These are phyloP conservation scores for Podila epigama DNA, from an alignment of 192 early-diverging fungal species.

Conservation along the genomic window DNA sequence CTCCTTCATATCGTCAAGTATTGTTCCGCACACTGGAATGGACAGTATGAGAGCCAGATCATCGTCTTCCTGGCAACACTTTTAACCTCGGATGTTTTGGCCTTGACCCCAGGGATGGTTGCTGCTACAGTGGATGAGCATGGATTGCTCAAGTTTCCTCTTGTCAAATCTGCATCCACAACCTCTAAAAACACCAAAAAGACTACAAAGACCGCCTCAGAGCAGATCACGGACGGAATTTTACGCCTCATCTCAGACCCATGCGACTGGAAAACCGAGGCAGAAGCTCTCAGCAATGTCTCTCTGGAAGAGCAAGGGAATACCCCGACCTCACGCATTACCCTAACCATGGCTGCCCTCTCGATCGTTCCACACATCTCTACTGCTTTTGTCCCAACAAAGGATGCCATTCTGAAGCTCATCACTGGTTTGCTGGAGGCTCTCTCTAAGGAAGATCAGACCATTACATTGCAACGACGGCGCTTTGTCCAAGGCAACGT, in stretches of 20 bases:
- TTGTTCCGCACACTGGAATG: constrained; percentile 47
- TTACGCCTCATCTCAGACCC: constrained; percentile 42
- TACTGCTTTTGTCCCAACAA: constrained; percentile 30
- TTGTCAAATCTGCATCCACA: constrained; percentile 1
- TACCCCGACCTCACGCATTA: constrained; percentile 32
- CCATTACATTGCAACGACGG: constrained; percentile 32
- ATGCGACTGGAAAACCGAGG: constrained; percentile 60
- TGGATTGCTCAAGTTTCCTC: constrained; percentile 59
- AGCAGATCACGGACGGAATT: constrained; percentile 46
- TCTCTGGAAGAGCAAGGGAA: constrained; percentile 31
- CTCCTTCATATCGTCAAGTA: constrained; percentile 74
- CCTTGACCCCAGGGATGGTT: constrained; percentile 50
- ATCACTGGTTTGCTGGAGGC: constrained; percentile 48
- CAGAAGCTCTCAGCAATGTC: constrained; percentile 43
- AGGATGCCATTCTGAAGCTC: constrained; percentile 22
- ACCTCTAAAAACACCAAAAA: constrained; percentile 22
- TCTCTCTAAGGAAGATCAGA: constrained; percentile 31
- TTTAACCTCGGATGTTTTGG: constrained; percentile 45
- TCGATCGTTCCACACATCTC: constrained; percentile 54
- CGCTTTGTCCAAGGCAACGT: constrained; percentile 53
- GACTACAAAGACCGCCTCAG: constrained; percentile 13
- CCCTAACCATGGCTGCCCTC: constrained; percentile 51
- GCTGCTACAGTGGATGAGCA: constrained; percentile 55
- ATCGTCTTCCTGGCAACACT: constrained; percentile 59
- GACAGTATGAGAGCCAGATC: constrained; percentile 42